These are phyloP conservation scores for Colletotrichum spinosum DNA, from an alignment of 2,329 filamentous ascomycete species.

Conservation along the genomic window DNA sequence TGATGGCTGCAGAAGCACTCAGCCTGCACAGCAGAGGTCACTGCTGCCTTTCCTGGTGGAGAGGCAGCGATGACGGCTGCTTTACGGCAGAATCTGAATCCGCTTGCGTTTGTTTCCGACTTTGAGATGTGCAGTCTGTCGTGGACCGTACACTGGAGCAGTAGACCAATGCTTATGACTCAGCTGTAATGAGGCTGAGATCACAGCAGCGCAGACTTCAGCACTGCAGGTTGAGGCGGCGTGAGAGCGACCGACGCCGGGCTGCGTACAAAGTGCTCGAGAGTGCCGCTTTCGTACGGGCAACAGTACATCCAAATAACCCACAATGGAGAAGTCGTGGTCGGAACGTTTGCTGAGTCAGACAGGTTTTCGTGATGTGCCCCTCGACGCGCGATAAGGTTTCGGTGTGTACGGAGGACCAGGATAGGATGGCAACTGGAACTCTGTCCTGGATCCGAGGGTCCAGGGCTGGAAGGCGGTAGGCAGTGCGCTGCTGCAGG, in stretches of 20 bases:
- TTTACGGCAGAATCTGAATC: too few relatives aligned
- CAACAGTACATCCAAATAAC: not conserved
- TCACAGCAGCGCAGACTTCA: too few relatives aligned
- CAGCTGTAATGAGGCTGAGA: too few relatives aligned
- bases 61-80: too few relatives aligned
- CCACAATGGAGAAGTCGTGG: constrained; percentile 4
- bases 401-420: constrained; percentile 29
- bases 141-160: too few relatives aligned
- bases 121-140: too few relatives aligned
- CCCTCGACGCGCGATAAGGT: constrained; percentile 23
- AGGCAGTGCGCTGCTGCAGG: constrained; percentile 4
- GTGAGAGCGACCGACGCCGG: too few relatives aligned
- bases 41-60: not conserved
- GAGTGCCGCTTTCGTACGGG: too few relatives aligned
- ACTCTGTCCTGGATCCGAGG: not conserved
- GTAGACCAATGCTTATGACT: too few relatives aligned
- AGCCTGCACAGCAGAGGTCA: not conserved
- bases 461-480: constrained; percentile 5
- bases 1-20: not conserved
- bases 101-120: too few relatives aligned
- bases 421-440: constrained; percentile 1
- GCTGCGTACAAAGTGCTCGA: too few relatives aligned
- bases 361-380: constrained; percentile 8
- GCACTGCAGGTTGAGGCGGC: too few relatives aligned
- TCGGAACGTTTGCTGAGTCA: constrained; percentile 28